Evolutionary conservation across 352 stramenopile genomes (phyloP).

Genomic region (Phytopythium boreale): DNA sequence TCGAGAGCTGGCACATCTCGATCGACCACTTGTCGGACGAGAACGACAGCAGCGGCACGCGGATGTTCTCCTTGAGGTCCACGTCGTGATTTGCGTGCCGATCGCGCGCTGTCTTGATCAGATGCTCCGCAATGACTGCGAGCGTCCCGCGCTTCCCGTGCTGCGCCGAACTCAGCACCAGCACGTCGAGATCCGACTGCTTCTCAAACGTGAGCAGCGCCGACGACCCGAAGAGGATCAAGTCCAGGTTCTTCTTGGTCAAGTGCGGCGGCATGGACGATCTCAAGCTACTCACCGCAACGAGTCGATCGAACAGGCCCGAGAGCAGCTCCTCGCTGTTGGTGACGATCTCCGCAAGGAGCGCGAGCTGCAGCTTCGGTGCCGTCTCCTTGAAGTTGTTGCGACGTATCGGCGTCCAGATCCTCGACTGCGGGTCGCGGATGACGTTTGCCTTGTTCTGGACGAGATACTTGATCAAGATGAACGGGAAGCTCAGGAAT

Average conservation of each 20-base stretch:
- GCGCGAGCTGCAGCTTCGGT: constrained; percentile 55
- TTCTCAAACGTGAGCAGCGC: constrained; percentile 72
- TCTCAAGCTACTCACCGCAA: constrained; percentile 43
- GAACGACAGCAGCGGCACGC: constrained; percentile 63
- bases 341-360: constrained; percentile 48
- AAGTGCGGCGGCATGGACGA: constrained; percentile 35
- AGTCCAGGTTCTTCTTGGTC: constrained; percentile 36
- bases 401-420: constrained; percentile 24
- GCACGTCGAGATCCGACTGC: constrained; percentile 72
- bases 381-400: constrained; percentile 29
- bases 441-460: constrained; percentile 31
- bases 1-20: constrained; percentile 54
- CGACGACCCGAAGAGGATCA: constrained; percentile 71
- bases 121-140: constrained; percentile 25
- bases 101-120: constrained; percentile 21
- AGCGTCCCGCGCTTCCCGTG: constrained; percentile 20
- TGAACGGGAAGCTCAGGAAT: constrained; percentile 72
- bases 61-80: constrained; percentile 40
- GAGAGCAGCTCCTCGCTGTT: constrained; percentile 49
- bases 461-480: constrained; percentile 53
- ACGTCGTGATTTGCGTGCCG: constrained; percentile 16
- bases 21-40: constrained; percentile 62
- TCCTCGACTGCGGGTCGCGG: constrained; percentile 13
- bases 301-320: constrained; percentile 62
- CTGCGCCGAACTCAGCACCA: constrained; percentile 23